phyloP scores from a whole-genome alignment of 495 filamentous ascomycete species.

The Penicillium coffeae region DNA sequence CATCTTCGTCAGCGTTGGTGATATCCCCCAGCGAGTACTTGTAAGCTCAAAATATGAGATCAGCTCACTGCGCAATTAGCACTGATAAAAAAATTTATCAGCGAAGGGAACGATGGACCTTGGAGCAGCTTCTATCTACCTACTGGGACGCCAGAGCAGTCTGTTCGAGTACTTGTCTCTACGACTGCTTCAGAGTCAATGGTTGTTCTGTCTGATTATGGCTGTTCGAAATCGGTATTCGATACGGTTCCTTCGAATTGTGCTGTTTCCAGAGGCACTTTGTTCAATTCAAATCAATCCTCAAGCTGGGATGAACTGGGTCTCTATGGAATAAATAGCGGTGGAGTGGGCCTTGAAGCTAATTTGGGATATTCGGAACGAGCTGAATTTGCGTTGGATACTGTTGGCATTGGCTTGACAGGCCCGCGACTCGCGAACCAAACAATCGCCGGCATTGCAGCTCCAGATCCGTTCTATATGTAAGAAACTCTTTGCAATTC shows the following conservation, averaged over 20 bases:
- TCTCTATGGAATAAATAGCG: conserved; percentile 11
- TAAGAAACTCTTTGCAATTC: conserved; percentile 1
- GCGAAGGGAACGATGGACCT: conserved; percentile 22
- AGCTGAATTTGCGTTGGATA: conserved; percentile 14
- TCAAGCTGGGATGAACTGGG: conserved; percentile 15
- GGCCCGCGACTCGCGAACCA: conserved; percentile 15
- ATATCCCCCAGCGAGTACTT: conserved; percentile 20
- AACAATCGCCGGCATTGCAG: conserved; percentile 19
- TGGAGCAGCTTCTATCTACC: conserved; percentile 21
- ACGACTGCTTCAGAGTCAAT: conserved; percentile 22
- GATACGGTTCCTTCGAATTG: conserved; percentile 11
- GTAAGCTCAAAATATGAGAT: too few relatives aligned
- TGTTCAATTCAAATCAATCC: conserved; percentile 16
- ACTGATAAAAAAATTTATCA: too few relatives aligned
- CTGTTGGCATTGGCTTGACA: conserved; percentile 7
- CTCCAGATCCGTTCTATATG: conserved; percentile 18
- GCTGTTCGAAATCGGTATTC: conserved; percentile 17
- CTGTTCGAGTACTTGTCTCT: conserved; percentile 15
- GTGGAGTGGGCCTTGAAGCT: conserved; percentile 19
- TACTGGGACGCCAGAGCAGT: conserved; percentile 15
- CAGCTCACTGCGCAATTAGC: too few relatives aligned
- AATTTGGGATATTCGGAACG: conserved; percentile 17
- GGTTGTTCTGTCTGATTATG: conserved; percentile 20
- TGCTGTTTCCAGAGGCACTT: conserved; percentile 15
- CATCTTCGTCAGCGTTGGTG: conserved; percentile 14